Conservation (phyloP, 257 asterid genomes). For the Solanum stenotomum region DNA sequence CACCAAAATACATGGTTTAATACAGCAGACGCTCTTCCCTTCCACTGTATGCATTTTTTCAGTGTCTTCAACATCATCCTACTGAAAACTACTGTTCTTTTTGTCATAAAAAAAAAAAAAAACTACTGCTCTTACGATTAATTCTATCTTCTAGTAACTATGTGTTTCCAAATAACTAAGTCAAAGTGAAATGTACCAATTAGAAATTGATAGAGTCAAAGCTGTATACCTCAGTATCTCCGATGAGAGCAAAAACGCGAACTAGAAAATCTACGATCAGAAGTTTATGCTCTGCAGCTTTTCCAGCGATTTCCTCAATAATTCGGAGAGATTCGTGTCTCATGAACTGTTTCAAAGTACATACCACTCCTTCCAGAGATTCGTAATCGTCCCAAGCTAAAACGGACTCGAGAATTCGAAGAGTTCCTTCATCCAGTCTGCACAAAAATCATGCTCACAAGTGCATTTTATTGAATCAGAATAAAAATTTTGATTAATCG, state of each 20-base stretch:
- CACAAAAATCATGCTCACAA: neutral
- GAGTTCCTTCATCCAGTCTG: slow-evolving; percentile 56
- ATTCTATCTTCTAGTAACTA: neutral
- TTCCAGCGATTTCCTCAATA: slow-evolving; percentile 40
- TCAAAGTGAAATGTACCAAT: neutral
- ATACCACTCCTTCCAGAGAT: slow-evolving; percentile 28
- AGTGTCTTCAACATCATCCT: neutral
- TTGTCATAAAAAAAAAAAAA: too few relatives aligned
- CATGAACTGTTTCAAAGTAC: slow-evolving; percentile 45
- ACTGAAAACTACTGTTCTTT: neutral
- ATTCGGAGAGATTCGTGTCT: slow-evolving; percentile 45
- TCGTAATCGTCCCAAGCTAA: slow-evolving; percentile 47
- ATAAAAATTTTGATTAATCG: neutral
- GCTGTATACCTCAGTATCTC: slow-evolving; percentile 61
- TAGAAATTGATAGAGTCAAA: neutral
- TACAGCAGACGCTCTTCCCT: neutral
- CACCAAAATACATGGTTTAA: neutral
- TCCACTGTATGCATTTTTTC: neutral
- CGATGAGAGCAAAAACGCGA: slow-evolving; percentile 54
- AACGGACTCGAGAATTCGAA: slow-evolving; percentile 49
- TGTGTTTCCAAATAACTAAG: neutral
- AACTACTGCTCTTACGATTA: neutral
- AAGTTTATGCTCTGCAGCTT: slow-evolving; percentile 52
- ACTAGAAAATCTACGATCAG: slow-evolving; percentile 52
- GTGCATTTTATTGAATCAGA: neutral